A percentile compares a stretch with the other conserved stretches of the same genome.
phyloP scores from a whole-genome alignment of 1,284 basidiomycete species.

The Marasmius tenuissimus region DNA sequence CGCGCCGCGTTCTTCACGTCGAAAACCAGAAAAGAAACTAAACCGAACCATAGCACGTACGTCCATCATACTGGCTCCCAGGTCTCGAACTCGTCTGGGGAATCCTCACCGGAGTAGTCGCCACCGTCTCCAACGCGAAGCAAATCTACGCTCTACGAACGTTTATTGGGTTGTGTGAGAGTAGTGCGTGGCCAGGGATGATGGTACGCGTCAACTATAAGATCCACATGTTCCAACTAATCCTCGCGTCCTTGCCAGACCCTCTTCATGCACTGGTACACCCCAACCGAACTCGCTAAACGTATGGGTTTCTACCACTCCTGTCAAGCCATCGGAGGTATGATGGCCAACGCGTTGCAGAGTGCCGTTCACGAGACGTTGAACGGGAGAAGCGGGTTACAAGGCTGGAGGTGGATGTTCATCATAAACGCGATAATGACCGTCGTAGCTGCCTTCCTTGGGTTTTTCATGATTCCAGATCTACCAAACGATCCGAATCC shows the following conservation, averaged over 20 bases:
- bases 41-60: conserved; percentile 6
- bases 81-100: conserved; percentile 14
- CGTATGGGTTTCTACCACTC: conserved; percentile 18
- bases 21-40: neutral
- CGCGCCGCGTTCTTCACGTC: neutral
- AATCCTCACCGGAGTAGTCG: conserved; percentile 12
- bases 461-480: conserved; percentile 13
- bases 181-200: conserved; percentile 16
- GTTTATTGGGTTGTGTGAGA: conserved; percentile 14
- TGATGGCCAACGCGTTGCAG: conserved; percentile 17
- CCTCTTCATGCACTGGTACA: conserved; percentile 16
- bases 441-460: conserved; percentile 8
- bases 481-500: conserved; percentile 15
- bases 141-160: conserved; percentile 14
- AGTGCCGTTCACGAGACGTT: conserved; percentile 13
- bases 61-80: conserved; percentile 15
- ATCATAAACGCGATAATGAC: conserved; percentile 16
- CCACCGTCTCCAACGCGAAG: conserved; percentile 7
- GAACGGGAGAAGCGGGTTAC: conserved; percentile 9
- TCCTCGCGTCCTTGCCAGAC: neutral
- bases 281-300: conserved; percentile 14
- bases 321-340: conserved; percentile 14
- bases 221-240: neutral
- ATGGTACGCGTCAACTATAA: conserved; percentile 6
- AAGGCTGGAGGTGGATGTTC: conserved; percentile 17